Base-by-base conservation (phyloP, 208 protist species). In the Crithidia thermophila region DNA sequence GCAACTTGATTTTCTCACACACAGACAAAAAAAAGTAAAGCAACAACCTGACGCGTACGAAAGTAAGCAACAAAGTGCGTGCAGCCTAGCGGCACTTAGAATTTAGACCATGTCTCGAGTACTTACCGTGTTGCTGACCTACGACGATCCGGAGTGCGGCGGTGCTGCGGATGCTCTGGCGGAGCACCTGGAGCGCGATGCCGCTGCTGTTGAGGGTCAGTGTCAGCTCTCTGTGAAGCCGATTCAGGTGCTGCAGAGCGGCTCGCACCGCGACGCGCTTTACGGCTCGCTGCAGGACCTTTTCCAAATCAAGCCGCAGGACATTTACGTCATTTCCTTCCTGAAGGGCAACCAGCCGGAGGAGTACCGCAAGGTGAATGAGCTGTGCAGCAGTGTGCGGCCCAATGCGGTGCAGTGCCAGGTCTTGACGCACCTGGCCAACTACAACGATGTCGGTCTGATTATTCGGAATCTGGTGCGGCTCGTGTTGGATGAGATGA, bases 71-170 rank as follows among this genome's bases (percentile, higher is more conserved):
- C 34, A 39, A n/a, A n/a, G n/a, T n/a, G n/a, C n/a, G 16, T 10
- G 16, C 39, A 16, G 13, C 16, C 16, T 16, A 43, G 39, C 39
- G 16, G 39, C 39, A 18, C 39, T 16, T 16, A 18, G 13, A n/a
- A 49, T 47, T n/a, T 64, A 27, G 60, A 30, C 43, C 10, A 84
- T 84, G 73, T 69, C 66, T 25, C 82, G 85, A 1, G 47, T 82
- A 18, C 56, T 95, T 11, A 73, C 78, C 13, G 81, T 95, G 9
- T 62, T 95, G 14, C 57, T 95, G n/a, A 91, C 90, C 5, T 95
- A 95, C 59, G 90, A 95, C 61, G 90, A 95, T 57, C 87, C 88
- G 0, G 83, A 93, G 64, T 95, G 90, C 72, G 90, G 90, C 21
- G 90, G 90, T 14, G 90, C 88, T 3, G 87, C 88, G 9, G 90